These are phyloP conservation scores for Citrus australasica DNA, from an alignment of 345 rosid species.

Conservation along the genomic window DNA sequence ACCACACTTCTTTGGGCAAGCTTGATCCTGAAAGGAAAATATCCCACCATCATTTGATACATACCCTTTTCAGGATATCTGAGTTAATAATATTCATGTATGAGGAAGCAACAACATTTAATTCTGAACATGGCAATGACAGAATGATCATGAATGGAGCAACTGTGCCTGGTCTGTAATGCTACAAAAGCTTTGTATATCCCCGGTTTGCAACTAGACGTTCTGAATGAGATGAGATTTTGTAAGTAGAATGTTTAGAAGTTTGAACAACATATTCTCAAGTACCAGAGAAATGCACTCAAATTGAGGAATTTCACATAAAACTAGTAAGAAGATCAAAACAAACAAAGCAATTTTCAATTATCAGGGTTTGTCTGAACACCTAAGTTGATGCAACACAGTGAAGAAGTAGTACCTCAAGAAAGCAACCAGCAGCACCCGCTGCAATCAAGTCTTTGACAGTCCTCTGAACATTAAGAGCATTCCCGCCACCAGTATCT, in stretches of 20 bases:
- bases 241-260: background rate
- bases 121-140: background rate
- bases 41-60: background rate
- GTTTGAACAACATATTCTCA: background rate
- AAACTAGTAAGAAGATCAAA: background rate
- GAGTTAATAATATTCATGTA: background rate
- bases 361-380: background rate
- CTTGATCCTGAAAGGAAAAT: slow-evolving; percentile 42
- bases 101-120: background rate
- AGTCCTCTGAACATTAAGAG: slow-evolving; percentile 55
- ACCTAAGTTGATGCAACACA: background rate
- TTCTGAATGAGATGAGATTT: background rate
- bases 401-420: slow-evolving; percentile 37
- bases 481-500: slow-evolving; percentile 58
- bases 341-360: background rate
- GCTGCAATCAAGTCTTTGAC: slow-evolving; percentile 52
- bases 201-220: background rate
- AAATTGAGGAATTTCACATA: background rate
- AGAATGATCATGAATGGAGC: background rate
- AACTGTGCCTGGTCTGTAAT: background rate
- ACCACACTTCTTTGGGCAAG: slow-evolving; percentile 67
- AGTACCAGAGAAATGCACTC: background rate
- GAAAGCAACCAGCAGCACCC: slow-evolving; percentile 60
- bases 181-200: background rate
- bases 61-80: background rate